Conservation (phyloP, 768 basidiomycete genomes). For the Trametopsis cervina region DNA sequence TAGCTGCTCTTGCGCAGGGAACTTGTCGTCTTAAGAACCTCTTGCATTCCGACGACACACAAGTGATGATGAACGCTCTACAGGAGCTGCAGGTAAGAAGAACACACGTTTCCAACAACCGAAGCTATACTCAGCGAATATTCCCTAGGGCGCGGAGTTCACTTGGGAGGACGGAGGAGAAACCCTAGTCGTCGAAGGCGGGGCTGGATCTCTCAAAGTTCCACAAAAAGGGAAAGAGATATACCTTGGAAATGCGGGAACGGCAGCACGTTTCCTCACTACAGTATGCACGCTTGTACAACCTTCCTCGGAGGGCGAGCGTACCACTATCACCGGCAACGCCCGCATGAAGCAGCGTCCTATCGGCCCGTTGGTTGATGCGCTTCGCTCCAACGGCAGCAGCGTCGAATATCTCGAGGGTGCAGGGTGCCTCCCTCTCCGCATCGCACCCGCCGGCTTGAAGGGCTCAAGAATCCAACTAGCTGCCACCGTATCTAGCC, state of each 20-base stretch:
- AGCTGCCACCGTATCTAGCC: constrained; percentile 91
- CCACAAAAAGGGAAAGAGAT: constrained; percentile 80
- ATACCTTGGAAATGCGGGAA: constrained; percentile 96
- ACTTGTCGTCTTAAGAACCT: constrained; percentile 86
- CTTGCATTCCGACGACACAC: constrained; percentile 95
- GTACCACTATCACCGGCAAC: constrained; percentile 91
- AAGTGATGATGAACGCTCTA: constrained; percentile 97
- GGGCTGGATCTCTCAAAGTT: constrained; percentile 69
- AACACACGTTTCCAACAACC: background rate
- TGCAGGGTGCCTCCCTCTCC: constrained; percentile 81
- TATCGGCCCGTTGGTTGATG: constrained; percentile 90
- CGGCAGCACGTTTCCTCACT: constrained; percentile 94
- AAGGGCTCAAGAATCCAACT: constrained; percentile 78
- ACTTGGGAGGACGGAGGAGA: constrained; percentile 96
- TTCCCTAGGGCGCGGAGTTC: constrained; percentile 75
- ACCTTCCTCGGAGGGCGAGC: constrained; percentile 29
- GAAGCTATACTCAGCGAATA: background rate
- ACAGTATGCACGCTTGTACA: constrained; percentile 91
- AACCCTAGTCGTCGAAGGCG: constrained; percentile 87
- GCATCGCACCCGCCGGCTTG: constrained; percentile 78
- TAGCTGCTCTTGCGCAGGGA: constrained; percentile 87
- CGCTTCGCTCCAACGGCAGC: constrained; percentile 76
- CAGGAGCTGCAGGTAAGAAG: constrained; percentile 69
- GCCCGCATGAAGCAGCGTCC: constrained; percentile 99
- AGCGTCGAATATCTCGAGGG: constrained; percentile 72